Evolutionary conservation across 2,329 filamentous ascomycete species (phyloP), one percentile per base, ranked within the genome.

Genomic region (Chaetomium sp.): DNA sequence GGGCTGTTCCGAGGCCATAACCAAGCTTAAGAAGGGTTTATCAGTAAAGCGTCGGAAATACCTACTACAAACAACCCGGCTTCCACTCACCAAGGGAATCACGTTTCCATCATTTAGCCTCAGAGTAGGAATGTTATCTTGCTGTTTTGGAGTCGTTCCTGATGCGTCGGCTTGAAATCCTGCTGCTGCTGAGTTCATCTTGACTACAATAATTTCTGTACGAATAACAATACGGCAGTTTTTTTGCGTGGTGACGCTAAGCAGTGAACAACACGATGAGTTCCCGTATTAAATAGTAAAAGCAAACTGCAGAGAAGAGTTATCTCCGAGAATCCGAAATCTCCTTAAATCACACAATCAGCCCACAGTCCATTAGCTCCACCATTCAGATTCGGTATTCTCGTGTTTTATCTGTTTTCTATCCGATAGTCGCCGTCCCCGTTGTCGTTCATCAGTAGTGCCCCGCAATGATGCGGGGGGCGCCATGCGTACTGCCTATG

Each of bases 31-130:
- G 5, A 11, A 27, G 19, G 19, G 19, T 27, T 27, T 12, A 47
- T 33, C 3, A 7, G 32, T 6, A n/a, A 40, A 40, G 33, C 34
- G 38, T 43, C 42, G 45, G 11, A 40, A 59, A 48, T 48, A 55
- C 49, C 35, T 49, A 27, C 1, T 34, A 8, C 11, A 12, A 40
- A 40, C 37, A 40, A 45, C 54, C 32, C 2, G n/a, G 27, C 32
- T 14, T 7, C 7, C n/a, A 54, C 74, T 59, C 71, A 86, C 83
- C 76, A 87, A 78, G 9, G 88, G 88, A 52, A 91, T 88, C 56
- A 82, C 79, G 58, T 82, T 81, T 59, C 86, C 87, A 73, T 91
- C 86, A 62, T 88, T 89, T 55, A 91, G 76, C 72, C 86, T 88
- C 53, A 90, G 69, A 53, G 70, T 74, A 1, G 84, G 84, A 41